These are phyloP conservation scores for Mycena maculata DNA, from an alignment of 768 basidiomycete genomes.

Conservation along the genomic window DNA sequence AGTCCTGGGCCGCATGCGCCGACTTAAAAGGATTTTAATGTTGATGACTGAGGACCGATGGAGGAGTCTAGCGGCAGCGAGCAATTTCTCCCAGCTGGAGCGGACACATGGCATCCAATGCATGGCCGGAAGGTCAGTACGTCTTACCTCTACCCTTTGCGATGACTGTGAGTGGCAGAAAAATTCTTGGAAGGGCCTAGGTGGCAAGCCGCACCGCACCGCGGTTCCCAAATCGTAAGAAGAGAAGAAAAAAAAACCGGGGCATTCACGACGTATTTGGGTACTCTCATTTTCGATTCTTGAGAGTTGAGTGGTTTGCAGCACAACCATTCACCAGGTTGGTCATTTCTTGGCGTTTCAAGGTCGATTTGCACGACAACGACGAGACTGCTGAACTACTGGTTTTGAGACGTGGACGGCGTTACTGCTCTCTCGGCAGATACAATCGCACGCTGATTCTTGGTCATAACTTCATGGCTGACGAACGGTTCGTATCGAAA, in stretches of 20 bases:
- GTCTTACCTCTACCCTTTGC: background rate
- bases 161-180: background rate
- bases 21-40: background rate
- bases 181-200: background rate
- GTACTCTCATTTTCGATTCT: no score
- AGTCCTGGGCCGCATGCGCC: background rate
- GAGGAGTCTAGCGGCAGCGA: background rate
- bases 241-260: no score
- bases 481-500: background rate
- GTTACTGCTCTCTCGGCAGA: no score
- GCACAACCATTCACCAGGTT: no score
- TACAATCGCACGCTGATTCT: background rate
- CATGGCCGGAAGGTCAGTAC: background rate
- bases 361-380: no score
- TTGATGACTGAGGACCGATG: background rate
- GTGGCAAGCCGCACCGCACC: background rate
- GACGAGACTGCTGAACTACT: no score
- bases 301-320: no score
- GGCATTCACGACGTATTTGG: no score
- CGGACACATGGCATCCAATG: background rate
- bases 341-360: no score
- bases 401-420: no score
- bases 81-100: background rate
- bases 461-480: background rate
- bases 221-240: background rate